Conservation (phyloP, 495 filamentous ascomycete genomes). For the Aspergillus nidulans region DNA sequence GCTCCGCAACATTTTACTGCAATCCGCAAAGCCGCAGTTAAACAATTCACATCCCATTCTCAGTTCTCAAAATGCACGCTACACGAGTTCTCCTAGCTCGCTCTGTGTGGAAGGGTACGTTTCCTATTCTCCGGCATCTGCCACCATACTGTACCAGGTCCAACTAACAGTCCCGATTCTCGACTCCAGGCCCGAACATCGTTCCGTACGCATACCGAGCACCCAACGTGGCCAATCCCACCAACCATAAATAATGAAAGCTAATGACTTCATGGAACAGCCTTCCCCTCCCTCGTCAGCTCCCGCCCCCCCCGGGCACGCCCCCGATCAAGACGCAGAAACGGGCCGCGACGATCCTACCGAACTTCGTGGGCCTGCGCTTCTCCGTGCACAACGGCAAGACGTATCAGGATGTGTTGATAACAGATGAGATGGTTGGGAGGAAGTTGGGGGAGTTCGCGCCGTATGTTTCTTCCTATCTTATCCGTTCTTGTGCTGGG, state of each 20-base stretch:
- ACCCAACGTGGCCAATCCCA: background rate
- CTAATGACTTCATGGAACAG: slow-evolving; percentile 18
- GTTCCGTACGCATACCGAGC: slow-evolving; percentile 43
- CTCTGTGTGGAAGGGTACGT: slow-evolving; percentile 73
- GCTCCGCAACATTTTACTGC: slow-evolving; percentile 1
- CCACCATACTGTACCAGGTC: background rate
- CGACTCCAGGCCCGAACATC: slow-evolving; percentile 45
- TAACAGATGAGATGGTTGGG: slow-evolving; percentile 98
- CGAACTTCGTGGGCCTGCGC: slow-evolving; percentile 88
- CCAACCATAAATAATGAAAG: background rate
- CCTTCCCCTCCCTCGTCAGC: slow-evolving; percentile 39
- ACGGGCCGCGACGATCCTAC: slow-evolving; percentile 86
- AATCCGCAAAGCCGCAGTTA: background rate
- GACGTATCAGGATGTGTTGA: slow-evolving; percentile 77
- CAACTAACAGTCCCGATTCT: background rate
- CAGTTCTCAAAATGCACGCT: slow-evolving; percentile 50
- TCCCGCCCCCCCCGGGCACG: slow-evolving; percentile 53
- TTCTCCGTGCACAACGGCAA: slow-evolving; percentile 97
- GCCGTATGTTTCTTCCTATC: slow-evolving; percentile 55
- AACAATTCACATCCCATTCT: background rate
- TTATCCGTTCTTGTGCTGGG: background rate
- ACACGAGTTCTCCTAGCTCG: slow-evolving; percentile 57
- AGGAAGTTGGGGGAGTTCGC: slow-evolving; percentile 96
- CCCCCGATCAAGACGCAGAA: slow-evolving; percentile 85
- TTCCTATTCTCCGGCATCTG: background rate